Evolutionary conservation across 2,329 filamentous ascomycete genomes (phyloP).

Genomic region (Lachnellula arida): DNA sequence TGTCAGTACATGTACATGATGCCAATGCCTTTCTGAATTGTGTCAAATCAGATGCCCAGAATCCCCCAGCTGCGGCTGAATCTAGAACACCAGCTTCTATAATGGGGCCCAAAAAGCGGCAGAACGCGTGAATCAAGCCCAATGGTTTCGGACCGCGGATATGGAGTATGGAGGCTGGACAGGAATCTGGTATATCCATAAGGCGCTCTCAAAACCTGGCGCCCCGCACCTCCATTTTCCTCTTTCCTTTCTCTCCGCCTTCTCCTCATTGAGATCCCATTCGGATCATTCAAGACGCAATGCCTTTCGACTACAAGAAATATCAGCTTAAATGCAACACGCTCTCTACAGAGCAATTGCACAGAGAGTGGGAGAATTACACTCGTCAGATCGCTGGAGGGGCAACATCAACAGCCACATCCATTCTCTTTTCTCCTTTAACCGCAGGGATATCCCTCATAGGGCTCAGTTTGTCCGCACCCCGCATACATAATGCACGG

Average conservation of each 20-base stretch:
- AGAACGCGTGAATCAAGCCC: not conserved
- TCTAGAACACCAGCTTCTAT: not conserved
- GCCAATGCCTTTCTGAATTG: not conserved
- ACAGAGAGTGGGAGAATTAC: slow-evolving; percentile 41
- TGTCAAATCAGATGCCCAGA: not conserved
- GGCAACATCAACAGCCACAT: slow-evolving; percentile 37
- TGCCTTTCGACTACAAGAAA: slow-evolving; percentile 39
- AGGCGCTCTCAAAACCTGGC: not conserved
- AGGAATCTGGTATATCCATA: not conserved
- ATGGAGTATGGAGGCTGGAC: not conserved
- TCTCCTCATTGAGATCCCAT: not conserved
- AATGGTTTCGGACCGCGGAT: not conserved
- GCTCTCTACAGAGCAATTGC: slow-evolving; percentile 35
- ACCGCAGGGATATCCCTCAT: slow-evolving; percentile 38
- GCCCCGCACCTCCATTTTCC: not conserved
- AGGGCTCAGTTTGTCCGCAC: slow-evolving; percentile 37
- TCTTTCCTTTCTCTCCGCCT: not conserved
- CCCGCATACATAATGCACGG: slow-evolving; percentile 38
- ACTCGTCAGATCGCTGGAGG: slow-evolving; percentile 38
- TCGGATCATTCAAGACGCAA: slow-evolving; percentile 13
- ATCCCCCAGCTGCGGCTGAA: slow-evolving; percentile 7
- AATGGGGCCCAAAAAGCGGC: not conserved
- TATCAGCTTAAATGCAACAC: slow-evolving; percentile 37
- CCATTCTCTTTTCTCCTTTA: slow-evolving; percentile 35
- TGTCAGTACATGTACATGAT: not conserved